A percentile compares a stretch with the other conserved stretches of the same genome.
Evolutionary conservation across 108 stramenopile genomes (phyloP).

Genomic region (Cyclotella choctawhatcheeana): DNA sequence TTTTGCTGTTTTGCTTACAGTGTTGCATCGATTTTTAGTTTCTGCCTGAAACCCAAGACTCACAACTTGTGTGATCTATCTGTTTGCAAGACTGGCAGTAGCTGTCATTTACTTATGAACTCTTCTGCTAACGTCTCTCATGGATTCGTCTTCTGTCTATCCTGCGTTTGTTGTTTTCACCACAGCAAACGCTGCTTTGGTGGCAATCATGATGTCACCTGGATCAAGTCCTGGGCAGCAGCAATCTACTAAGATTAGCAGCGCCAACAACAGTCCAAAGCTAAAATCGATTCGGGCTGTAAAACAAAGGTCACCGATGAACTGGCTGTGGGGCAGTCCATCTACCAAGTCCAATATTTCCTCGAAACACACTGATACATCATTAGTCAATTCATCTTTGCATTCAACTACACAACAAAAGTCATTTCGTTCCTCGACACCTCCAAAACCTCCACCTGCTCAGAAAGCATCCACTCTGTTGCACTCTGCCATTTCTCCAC

Average conservation of each 20-base stretch:
- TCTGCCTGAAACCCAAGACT: no score
- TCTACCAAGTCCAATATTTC: background rate
- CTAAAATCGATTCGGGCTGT: background rate
- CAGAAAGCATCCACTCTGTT: background rate
- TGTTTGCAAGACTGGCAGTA: background rate
- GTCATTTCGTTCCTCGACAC: background rate
- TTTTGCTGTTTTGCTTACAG: no score
- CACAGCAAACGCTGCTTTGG: background rate
- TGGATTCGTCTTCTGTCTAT: background rate
- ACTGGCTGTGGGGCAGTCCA: constrained; percentile 7
- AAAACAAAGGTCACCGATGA: background rate
- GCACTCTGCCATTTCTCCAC: background rate
- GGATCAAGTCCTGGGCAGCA: constrained; percentile 5
- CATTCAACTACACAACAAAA: background rate
- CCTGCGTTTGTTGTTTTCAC: background rate
- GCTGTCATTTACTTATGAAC: background rate
- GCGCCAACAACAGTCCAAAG: background rate
- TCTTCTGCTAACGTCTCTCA: constrained; percentile 3
- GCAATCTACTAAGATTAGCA: background rate
- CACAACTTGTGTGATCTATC: background rate
- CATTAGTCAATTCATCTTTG: no score
- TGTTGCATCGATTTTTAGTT: no score
- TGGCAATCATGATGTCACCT: background rate
- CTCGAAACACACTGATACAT: background rate
- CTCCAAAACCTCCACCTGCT: background rate